These are phyloP conservation scores for Trichoderma sp. DNA, from an alignment of 2,329 filamentous ascomycete species.

Conservation along the genomic window DNA sequence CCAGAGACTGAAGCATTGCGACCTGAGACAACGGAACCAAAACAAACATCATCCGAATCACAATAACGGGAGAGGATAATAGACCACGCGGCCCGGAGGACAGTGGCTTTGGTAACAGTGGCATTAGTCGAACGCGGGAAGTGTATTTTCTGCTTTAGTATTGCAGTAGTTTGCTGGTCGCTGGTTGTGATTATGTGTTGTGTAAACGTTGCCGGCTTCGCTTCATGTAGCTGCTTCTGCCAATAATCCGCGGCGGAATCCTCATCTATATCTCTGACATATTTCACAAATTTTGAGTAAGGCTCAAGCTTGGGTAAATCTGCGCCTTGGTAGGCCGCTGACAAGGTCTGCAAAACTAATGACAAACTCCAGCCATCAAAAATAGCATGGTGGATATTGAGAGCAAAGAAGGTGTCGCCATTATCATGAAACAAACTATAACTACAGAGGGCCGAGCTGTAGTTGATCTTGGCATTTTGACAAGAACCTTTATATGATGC, in stretches of 20 bases:
- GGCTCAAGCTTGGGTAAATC: slow-evolving; percentile 18
- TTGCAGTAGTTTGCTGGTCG: neutral
- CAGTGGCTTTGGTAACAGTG: slow-evolving; percentile 20
- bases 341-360: neutral
- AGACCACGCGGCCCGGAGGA: slow-evolving; percentile 25
- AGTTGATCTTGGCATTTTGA: neutral
- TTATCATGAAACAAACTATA: slow-evolving; percentile 3
- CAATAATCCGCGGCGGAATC: neutral
- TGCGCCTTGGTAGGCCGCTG: neutral
- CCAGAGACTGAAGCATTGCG: slow-evolving; percentile 6
- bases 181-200: neutral
- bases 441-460: neutral
- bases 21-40: slow-evolving; percentile 24
- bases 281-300: slow-evolving; percentile 3
- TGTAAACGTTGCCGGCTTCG: neutral
- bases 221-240: neutral
- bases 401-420: neutral
- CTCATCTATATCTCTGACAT: neutral
- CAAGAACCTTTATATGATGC: neutral
- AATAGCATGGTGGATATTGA: slow-evolving; percentile 1
- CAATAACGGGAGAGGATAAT: slow-evolving; percentile 21
- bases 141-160: neutral
- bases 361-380: slow-evolving; percentile 11
- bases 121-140: neutral
- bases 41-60: slow-evolving; percentile 21